Percentiles rank a stretch among this genome's conserved stretches.
phyloP scores from a whole-genome alignment of 768 basidiomycete genomes.

The Boletus eberwhitei region DNA sequence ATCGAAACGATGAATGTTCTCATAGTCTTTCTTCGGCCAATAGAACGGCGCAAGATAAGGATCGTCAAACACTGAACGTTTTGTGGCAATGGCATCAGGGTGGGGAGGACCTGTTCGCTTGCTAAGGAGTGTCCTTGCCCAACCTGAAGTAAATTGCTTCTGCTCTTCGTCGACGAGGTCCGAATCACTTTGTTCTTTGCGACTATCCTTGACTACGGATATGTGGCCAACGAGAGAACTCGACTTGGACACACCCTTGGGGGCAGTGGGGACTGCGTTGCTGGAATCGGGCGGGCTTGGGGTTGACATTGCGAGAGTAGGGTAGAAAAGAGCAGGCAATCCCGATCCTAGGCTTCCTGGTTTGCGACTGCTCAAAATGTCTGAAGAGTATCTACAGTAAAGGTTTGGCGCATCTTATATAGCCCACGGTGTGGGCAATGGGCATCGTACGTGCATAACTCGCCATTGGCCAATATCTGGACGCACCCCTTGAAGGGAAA shows the following conservation, averaged over 20 bases:
- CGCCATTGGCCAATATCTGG: too few species aligned
- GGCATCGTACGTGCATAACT: too few species aligned
- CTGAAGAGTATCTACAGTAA: background rate
- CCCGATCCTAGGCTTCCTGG: background rate
- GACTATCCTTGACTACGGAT: background rate
- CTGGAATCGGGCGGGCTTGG: background rate
- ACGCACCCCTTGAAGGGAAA: too few species aligned
- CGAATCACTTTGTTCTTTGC: background rate
- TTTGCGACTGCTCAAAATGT: background rate
- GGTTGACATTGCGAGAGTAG: background rate
- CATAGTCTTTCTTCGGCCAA: slow-evolving; percentile 49
- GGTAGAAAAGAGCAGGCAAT: background rate
- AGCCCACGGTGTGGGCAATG: too few species aligned
- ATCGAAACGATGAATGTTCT: slow-evolving; percentile 57
- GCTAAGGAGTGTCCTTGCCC: background rate
- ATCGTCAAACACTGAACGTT: slow-evolving; percentile 51
- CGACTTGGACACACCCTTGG: background rate
- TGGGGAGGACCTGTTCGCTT: background rate
- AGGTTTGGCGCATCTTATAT: too few species aligned
- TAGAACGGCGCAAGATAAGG: slow-evolving; percentile 31
- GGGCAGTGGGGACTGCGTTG: background rate
- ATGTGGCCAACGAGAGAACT: background rate
- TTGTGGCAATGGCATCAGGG: slow-evolving; percentile 44
- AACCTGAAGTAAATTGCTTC: background rate
- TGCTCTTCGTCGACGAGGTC: slow-evolving; percentile 11